These are phyloP conservation scores for Zymoseptoria pseudotritici DNA, from an alignment of 2,329 filamentous ascomycete genomes.

Conservation along the genomic window DNA sequence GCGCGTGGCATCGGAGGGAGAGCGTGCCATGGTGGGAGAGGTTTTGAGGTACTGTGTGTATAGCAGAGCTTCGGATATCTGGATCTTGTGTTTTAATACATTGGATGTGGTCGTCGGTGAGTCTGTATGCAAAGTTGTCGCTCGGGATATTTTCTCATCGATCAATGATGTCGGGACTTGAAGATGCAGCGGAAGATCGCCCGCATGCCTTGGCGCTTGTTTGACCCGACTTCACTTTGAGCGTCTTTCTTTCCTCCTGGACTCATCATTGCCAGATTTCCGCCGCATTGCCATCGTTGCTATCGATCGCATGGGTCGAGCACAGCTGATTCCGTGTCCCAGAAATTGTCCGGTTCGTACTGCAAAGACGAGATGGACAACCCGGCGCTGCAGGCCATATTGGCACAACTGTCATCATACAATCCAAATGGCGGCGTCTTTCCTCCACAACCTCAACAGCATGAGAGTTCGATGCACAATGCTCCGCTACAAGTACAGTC, in stretches of 20 bases:
- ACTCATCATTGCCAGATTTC: background rate
- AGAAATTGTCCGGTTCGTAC: background rate
- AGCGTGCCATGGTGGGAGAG: constrained; percentile 48
- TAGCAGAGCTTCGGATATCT: background rate
- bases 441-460: background rate
- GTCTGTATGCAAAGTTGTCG: background rate
- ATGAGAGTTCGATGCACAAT: background rate
- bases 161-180: constrained; percentile 2
- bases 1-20: constrained; percentile 70
- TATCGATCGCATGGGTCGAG: background rate
- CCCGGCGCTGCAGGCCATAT: background rate
- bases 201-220: background rate
- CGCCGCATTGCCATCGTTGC: background rate
- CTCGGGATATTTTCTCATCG: constrained; percentile 3
- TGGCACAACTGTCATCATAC: background rate
- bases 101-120: background rate
- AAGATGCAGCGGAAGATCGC: constrained; percentile 1
- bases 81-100: constrained; percentile 6
- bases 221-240: background rate
- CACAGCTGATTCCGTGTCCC: background rate
- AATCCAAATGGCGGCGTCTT: background rate
- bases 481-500: constrained; percentile 12
- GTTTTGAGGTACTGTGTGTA: background rate
- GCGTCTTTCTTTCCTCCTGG: background rate
- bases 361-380: background rate